These are phyloP conservation scores for Chloris gayana DNA, from an alignment of 176 grass and related monocot genomes.

Conservation along the genomic window DNA sequence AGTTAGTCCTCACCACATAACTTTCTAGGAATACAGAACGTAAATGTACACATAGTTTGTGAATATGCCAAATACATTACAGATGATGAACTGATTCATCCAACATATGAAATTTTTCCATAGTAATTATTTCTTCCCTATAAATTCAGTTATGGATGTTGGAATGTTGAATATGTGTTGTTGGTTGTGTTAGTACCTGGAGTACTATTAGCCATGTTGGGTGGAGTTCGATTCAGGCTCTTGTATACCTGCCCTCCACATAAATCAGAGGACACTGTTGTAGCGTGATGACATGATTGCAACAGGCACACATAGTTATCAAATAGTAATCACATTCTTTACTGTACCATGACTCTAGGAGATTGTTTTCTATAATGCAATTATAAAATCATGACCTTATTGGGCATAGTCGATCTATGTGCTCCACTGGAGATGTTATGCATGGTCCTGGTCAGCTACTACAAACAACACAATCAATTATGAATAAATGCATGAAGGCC, in stretches of 20 bases:
- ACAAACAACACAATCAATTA: neutral
- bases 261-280: neutral
- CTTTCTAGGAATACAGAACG: neutral
- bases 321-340: too few species aligned
- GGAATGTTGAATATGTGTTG: neutral
- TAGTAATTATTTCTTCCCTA: too few species aligned
- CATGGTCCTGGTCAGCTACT: neutral
- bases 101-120: too few species aligned
- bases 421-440: too few species aligned
- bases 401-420: neutral
- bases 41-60: neutral
- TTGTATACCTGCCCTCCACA: neutral
- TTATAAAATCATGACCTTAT: neutral
- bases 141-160: too few species aligned
- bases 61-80: slow-evolving; percentile 1
- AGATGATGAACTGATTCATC: too few species aligned
- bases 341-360: too few species aligned
- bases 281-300: neutral
- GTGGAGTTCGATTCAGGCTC: too few species aligned
- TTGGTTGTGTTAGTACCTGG: neutral
- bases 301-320: neutral
- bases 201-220: too few species aligned
- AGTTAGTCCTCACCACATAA: neutral
- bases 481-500: neutral
- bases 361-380: neutral